These are phyloP conservation scores for Hypoxylon sp. DNA, from an alignment of 2,329 filamentous ascomycete species.

Conservation along the genomic window DNA sequence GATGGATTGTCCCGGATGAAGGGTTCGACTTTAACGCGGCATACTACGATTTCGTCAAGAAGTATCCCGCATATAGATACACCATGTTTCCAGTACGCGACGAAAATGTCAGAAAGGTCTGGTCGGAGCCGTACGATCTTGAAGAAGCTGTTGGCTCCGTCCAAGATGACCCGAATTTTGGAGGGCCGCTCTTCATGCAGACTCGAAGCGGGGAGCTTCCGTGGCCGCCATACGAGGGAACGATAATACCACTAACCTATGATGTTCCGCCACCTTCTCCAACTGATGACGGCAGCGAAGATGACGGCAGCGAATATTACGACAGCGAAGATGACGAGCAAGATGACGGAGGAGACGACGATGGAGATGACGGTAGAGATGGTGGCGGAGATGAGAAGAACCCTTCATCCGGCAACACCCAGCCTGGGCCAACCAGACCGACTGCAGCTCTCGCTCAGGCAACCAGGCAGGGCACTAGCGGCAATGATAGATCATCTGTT, in stretches of 20 bases:
- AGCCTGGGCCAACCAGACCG: not conserved
- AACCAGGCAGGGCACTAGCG: not conserved
- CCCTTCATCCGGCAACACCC: too few species aligned
- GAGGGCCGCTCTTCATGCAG: not conserved
- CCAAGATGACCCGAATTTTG: conserved; percentile 38
- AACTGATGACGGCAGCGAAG: not conserved
- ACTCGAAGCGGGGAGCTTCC: conserved; percentile 14
- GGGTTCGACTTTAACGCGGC: conserved; percentile 29
- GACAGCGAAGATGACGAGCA: not conserved
- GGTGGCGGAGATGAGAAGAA: too few species aligned
- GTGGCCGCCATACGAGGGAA: conserved; percentile 43
- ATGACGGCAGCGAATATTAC: not conserved
- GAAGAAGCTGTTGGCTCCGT: conserved; percentile 5
- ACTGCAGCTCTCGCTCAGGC: not conserved
- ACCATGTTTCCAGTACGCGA: conserved; percentile 40
- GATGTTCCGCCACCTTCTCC: not conserved
- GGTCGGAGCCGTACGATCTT: conserved; percentile 10
- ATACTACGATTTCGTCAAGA: conserved; percentile 25
- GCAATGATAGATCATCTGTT: not conserved
- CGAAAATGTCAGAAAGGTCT: conserved; percentile 19
- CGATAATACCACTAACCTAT: conserved; percentile 17
- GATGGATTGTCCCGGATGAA: conserved; percentile 32
- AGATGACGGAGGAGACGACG: not conserved
- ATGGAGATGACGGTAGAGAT: not conserved
- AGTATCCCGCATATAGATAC: conserved; percentile 34